These are phyloP conservation scores for Lophiostoma macrostomum DNA, from an alignment of 495 filamentous ascomycete species.

Conservation along the genomic window DNA sequence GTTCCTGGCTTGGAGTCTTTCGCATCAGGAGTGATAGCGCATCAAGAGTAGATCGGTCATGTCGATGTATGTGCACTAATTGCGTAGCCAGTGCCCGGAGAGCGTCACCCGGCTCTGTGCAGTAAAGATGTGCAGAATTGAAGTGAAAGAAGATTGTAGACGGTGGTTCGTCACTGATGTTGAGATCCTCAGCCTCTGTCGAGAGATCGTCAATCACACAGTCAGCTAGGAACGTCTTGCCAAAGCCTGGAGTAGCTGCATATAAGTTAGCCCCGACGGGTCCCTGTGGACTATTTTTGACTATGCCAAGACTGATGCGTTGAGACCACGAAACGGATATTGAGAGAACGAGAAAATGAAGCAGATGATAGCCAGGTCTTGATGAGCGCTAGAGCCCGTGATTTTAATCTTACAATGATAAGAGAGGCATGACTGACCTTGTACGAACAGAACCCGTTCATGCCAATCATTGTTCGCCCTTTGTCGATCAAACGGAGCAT, in stretches of 20 bases:
- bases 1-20: constrained; percentile 9
- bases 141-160: constrained; percentile 25
- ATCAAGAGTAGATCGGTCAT: constrained; percentile 21
- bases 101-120: constrained; percentile 9
- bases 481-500: constrained; percentile 13
- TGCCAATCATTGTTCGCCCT: constrained; percentile 16
- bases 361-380: too few species aligned
- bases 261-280: neutral
- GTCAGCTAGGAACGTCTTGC: constrained; percentile 21
- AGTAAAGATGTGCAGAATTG: constrained; percentile 7
- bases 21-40: constrained; percentile 21
- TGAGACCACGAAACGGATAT: neutral
- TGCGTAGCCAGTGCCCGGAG: constrained; percentile 23
- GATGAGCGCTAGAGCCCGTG: too few species aligned
- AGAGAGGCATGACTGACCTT: constrained; percentile 10
- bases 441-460: constrained; percentile 18
- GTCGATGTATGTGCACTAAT: constrained; percentile 17
- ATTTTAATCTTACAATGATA: neutral
- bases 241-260: constrained; percentile 23
- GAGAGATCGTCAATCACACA: constrained; percentile 21
- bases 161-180: constrained; percentile 17
- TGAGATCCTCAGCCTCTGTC: constrained; percentile 15
- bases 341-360: neutral
- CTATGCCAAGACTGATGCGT: too few species aligned
- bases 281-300: too few species aligned